Evolutionary conservation across 2,329 filamentous ascomycete species (phyloP).

Genomic region (Trichoderma semiorbis): DNA sequence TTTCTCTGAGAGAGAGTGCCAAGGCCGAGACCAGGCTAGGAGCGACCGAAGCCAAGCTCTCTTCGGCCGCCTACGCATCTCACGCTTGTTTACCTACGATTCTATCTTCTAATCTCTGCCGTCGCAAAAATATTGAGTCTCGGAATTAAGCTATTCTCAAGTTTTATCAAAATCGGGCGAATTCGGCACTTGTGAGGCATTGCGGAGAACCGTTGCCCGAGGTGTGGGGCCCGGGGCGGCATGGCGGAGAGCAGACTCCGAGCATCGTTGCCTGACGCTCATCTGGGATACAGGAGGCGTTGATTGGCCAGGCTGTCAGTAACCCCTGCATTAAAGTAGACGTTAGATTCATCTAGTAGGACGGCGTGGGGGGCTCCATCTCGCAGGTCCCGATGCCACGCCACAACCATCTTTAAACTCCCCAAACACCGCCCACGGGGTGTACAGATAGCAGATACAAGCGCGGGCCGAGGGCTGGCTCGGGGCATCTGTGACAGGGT

Average conservation of each 20-base stretch:
- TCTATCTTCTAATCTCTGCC: neutral
- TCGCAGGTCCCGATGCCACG: neutral
- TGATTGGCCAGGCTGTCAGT: neutral
- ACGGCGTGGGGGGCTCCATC: neutral
- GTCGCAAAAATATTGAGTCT: neutral
- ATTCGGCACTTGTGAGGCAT: neutral
- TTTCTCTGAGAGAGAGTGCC: neutral
- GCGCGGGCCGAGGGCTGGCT: neutral
- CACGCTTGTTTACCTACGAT: neutral
- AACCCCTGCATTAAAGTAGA: neutral
- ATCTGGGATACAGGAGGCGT: neutral
- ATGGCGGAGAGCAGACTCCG: neutral
- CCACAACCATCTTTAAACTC: neutral
- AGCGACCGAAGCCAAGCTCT: neutral
- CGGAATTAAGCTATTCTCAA: neutral
- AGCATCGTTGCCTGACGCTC: neutral
- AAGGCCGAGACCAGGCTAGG: neutral
- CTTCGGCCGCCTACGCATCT: neutral
- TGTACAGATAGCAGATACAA: neutral
- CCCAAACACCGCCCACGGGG: neutral
- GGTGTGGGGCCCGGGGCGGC: neutral
- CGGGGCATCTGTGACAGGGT: neutral
- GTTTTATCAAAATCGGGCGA: neutral
- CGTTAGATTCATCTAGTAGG: neutral
- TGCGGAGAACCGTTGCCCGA: neutral